Percentiles rank a stretch among this genome's conserved stretches.
phyloP scores from a whole-genome alignment of 768 basidiomycete species.

The Amanita pallidorosea region DNA sequence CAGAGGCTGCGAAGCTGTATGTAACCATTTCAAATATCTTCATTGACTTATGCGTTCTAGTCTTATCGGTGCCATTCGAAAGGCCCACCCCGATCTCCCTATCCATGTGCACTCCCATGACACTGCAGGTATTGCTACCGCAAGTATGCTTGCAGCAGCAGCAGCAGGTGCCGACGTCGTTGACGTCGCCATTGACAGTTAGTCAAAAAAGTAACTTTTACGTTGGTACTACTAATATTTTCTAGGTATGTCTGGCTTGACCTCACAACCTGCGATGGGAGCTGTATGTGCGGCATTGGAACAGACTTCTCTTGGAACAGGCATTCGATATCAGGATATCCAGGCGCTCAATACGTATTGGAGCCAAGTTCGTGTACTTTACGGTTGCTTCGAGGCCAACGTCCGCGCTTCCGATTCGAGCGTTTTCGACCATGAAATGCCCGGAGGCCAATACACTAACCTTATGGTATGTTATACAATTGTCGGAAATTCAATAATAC shows the following conservation, averaged over 20 bases:
- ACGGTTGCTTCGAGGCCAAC: slow-evolving; percentile 96
- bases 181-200: slow-evolving; percentile 97
- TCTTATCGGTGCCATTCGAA: slow-evolving; percentile 88
- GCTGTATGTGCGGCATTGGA: slow-evolving; percentile 92
- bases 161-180: slow-evolving; percentile 97
- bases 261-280: slow-evolving; percentile 99
- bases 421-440: slow-evolving; percentile 99
- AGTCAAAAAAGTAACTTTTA: slow-evolving; percentile 18
- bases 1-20: slow-evolving; percentile 83
- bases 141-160: slow-evolving; percentile 95
- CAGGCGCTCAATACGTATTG: slow-evolving; percentile 97
- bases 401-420: slow-evolving; percentile 95
- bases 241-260: slow-evolving; percentile 93
- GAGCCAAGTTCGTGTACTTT: slow-evolving; percentile 93
- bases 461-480: slow-evolving; percentile 56
- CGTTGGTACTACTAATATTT: slow-evolving; percentile 8
- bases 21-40: background rate
- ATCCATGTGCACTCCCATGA: slow-evolving; percentile 99
- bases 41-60: slow-evolving; percentile 24
- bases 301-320: slow-evolving; percentile 88
- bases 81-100: slow-evolving; percentile 93
- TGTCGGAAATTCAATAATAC: slow-evolving; percentile 8
- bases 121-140: slow-evolving; percentile 94
- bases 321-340: slow-evolving; percentile 94
- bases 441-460: slow-evolving; percentile 93